Evolutionary conservation across 176 grass and related monocot species (phyloP), one percentile per base, ranked within the genome.

Genomic region (Echinochloa phyllopogon): DNA sequence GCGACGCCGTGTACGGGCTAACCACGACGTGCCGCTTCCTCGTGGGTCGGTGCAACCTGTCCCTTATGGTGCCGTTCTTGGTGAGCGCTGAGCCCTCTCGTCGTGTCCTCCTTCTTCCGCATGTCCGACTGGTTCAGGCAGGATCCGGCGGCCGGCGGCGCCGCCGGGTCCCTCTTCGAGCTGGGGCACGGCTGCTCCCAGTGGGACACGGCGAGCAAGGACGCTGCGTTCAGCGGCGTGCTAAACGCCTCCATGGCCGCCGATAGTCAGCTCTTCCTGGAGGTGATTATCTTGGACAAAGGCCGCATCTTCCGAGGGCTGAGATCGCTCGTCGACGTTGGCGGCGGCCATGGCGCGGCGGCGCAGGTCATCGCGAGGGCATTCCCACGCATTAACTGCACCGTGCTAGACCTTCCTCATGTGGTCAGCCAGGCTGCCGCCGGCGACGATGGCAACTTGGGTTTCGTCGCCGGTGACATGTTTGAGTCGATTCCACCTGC

Each of bases 311-410:
- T 91, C 42, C 62, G 72, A 8, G 82, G 82, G 1, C 65, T 89
- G 14, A 70, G 43, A 29, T 85, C 87, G 6, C 43, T 91, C 10
- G 80, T 91, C 27, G 83, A 86, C 42, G 90, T 89, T 14, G 90
- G 90, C 12, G 90, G 83, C 15, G 87, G 79, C 72, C 16, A 33
- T 7, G 90, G 90, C 17, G 67, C 27, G 1, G 65, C 17, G 1
- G 39, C 81, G 1, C 45, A 62, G 71, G 75, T 75, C 75, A 84
- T 92, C 40, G 84, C 90, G 1, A 65, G 33, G 23, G 83, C 74
- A 0, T 89, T 92, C 42, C 85, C 90, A 15, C 81, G 84, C 21
- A 78, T 88, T 6, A 92, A 88, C 44, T 92, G 86, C 44, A 63
- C 20, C 13, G 90, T 92, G 6, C 73, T 92, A 39, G 90, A 92